phyloP scores from a whole-genome alignment of 352 stramenopile genomes.

The Phytophthora melonis region DNA sequence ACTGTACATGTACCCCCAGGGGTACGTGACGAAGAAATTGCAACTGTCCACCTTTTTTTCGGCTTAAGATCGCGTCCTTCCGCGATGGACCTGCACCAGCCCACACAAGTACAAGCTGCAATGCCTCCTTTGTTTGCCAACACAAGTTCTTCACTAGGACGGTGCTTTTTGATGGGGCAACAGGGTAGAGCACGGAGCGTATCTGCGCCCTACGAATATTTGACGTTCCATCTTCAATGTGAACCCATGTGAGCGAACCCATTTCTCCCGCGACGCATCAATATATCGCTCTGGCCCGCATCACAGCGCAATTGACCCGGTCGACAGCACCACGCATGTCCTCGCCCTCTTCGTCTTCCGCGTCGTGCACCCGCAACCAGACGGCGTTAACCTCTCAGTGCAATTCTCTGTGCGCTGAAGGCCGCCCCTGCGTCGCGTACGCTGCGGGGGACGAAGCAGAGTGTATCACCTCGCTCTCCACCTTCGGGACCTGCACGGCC shows the following conservation, averaged over 20 bases:
- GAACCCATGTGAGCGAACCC: constrained; percentile 27
- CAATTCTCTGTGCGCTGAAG: constrained; percentile 51
- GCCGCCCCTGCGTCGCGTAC: constrained; percentile 68
- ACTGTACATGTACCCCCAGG: not conserved
- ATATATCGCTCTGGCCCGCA: not conserved
- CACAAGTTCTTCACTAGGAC: too few species aligned
- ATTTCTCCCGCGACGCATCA: not conserved
- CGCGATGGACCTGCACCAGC: not conserved
- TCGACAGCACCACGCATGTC: not conserved
- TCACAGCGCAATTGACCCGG: constrained; percentile 14
- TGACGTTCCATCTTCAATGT: constrained; percentile 14
- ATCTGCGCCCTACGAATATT: too few species aligned
- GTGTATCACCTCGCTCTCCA: constrained; percentile 24
- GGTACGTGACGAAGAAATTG: constrained; percentile 1
- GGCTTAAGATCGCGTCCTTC: not conserved
- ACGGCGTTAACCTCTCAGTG: constrained; percentile 62
- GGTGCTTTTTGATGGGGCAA: too few species aligned
- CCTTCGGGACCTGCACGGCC: constrained; percentile 46
- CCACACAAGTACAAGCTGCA: too few species aligned
- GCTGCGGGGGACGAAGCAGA: constrained; percentile 23
- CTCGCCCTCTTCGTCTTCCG: constrained; percentile 11
- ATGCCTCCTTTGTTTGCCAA: too few species aligned
- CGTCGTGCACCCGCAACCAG: constrained; percentile 40
- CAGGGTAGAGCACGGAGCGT: too few species aligned
- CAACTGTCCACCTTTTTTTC: not conserved